Evolutionary conservation across 257 asterid species (phyloP).

Genomic region (Capsicum pubescens): DNA sequence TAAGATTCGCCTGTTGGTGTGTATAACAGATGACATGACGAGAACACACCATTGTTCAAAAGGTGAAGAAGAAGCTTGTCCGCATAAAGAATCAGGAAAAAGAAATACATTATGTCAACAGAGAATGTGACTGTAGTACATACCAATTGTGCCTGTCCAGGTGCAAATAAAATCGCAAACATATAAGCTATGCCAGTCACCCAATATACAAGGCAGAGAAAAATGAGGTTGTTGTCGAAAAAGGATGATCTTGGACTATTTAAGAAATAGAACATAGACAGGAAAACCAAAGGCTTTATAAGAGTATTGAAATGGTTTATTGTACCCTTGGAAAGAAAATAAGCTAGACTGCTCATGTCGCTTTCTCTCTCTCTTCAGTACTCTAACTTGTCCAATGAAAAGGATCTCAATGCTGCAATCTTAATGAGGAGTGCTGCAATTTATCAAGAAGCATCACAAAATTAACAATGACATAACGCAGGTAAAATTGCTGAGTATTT

Average conservation of each 20-base stretch:
- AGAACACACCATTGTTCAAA: too few species aligned
- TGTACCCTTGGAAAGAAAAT: conserved; percentile 86
- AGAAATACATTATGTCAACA: background rate
- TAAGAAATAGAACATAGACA: conserved; percentile 89
- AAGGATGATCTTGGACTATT: conserved; percentile 88
- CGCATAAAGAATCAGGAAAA: conserved; percentile 13
- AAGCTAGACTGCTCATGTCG: conserved; percentile 92
- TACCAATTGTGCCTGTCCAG: conserved; percentile 95
- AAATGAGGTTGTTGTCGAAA: conserved; percentile 63
- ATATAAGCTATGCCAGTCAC: conserved; percentile 91
- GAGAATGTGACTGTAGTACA: background rate
- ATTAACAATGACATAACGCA: conserved; percentile 23
- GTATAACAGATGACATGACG: conserved; percentile 77
- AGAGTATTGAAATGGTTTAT: conserved; percentile 79
- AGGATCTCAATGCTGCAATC: conserved; percentile 89
- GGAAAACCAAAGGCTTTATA: conserved; percentile 90
- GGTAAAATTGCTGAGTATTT: background rate
- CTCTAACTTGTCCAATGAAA: conserved; percentile 77
- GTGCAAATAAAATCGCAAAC: conserved; percentile 72
- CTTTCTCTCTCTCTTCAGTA: conserved; percentile 74
- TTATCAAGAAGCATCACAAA: conserved; percentile 33
- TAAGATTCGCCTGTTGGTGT: conserved; percentile 89
- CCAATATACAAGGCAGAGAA: conserved; percentile 80
- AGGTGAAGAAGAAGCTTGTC: background rate
- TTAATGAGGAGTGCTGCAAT: conserved; percentile 83